Percentiles rank a stretch among this genome's conserved stretches.
These are phyloP conservation scores for Penium margaritaceum DNA, from an alignment of 139 green algal species.

Conservation along the genomic window DNA sequence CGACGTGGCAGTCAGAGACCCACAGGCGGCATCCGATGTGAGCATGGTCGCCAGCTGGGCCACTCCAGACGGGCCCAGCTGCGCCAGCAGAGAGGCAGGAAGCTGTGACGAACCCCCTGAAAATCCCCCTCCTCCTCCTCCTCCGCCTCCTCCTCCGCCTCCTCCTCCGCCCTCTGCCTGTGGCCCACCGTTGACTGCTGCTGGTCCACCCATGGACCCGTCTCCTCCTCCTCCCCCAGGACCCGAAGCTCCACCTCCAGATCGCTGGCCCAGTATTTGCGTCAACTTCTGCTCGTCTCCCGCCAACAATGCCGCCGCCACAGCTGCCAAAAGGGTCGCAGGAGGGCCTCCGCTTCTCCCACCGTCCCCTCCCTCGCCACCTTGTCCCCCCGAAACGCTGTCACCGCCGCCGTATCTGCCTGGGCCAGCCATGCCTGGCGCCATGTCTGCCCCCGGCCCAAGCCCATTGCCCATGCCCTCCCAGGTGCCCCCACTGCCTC, in stretches of 20 bases:
- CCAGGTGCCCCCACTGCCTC: too few relatives aligned
- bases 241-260: neutral
- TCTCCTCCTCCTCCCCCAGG: neutral
- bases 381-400: too few relatives aligned
- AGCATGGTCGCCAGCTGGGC: conserved; percentile 5
- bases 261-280: too few relatives aligned
- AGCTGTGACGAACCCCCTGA: conserved; percentile 34
- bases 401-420: neutral
- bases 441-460: too few relatives aligned
- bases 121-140: too few relatives aligned
- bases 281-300: neutral
- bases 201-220: too few relatives aligned
- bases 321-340: neutral
- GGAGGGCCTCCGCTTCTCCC: neutral
- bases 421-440: too few relatives aligned
- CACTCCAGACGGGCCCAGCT: conserved; percentile 7
- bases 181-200: too few relatives aligned
- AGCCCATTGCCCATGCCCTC: too few relatives aligned
- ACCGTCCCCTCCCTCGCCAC: neutral
- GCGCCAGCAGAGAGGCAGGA: neutral
- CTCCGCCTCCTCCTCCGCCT: too few relatives aligned
- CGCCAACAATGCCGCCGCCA: neutral
- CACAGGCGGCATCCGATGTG: neutral
- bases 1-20: neutral
- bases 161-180: too few relatives aligned